Evolutionary conservation across 345 rosid genomes (phyloP).

Genomic region (Citrus mangshanensis): DNA sequence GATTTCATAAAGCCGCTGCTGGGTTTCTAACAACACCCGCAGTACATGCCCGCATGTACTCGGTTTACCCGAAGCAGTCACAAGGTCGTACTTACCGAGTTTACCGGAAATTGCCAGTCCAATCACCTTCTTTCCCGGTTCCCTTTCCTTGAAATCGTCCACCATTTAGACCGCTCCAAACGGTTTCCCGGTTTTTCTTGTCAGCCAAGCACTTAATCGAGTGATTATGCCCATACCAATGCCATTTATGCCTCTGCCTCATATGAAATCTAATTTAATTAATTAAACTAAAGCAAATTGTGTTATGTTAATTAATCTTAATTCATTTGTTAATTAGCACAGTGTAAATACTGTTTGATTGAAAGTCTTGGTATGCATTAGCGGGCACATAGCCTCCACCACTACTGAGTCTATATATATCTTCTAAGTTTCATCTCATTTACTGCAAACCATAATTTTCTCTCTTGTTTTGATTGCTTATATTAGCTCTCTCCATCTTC

Average conservation of each 20-base stretch:
- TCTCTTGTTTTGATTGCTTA: not conserved
- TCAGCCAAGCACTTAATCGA: slow-evolving; percentile 12
- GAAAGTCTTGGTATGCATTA: slow-evolving; percentile 5
- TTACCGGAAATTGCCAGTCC: slow-evolving; percentile 16
- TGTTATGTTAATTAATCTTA: not conserved
- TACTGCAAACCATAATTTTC: slow-evolving; percentile 2
- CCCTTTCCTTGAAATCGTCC: not conserved
- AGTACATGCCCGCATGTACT: slow-evolving; percentile 27
- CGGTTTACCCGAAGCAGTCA: not conserved
- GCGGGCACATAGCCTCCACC: slow-evolving; percentile 15
- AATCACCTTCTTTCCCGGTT: slow-evolving; percentile 13
- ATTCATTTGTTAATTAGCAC: not conserved
- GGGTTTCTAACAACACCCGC: slow-evolving; percentile 16
- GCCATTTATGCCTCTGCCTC: not conserved
- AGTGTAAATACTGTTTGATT: slow-evolving; percentile 13
- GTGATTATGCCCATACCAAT: not conserved
- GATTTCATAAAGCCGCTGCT: slow-evolving; percentile 16
- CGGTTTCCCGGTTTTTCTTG: slow-evolving; percentile 19
- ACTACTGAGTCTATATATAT: slow-evolving; percentile 17
- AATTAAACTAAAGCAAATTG: not conserved
- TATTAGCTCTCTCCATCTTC: not conserved
- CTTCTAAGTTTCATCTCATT: slow-evolving; percentile 4
- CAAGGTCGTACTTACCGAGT: slow-evolving; percentile 3
- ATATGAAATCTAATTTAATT: not conserved
- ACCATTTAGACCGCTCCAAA: not conserved